phyloP scores from a whole-genome alignment of 495 filamentous ascomycete species.

The Terfezia boudieri region DNA sequence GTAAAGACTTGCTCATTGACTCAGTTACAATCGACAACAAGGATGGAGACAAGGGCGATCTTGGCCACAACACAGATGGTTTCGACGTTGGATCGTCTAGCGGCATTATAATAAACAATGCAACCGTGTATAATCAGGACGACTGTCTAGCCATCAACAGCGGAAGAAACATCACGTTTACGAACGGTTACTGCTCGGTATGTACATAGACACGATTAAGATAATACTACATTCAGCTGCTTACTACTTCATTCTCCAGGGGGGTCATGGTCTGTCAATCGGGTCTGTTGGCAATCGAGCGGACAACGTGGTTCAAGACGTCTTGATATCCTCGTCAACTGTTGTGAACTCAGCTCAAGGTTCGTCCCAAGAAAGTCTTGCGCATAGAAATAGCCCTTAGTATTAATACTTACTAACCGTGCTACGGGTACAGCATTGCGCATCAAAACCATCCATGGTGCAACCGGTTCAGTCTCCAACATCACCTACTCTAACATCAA shows the following conservation, averaged over 20 bases:
- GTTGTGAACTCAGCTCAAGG: no score
- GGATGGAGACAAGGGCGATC: conserved; percentile 26
- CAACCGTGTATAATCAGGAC: conserved; percentile 38
- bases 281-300: no score
- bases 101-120: conserved; percentile 31
- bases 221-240: no score
- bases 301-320: neutral
- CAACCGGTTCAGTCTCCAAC: conserved; percentile 33
- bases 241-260: no score
- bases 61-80: conserved; percentile 43
- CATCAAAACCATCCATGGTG: conserved; percentile 39
- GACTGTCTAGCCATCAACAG: conserved; percentile 44
- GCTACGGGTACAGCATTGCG: conserved; percentile 31
- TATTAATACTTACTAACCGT: no score
- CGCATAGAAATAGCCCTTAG: no score
- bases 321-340: conserved; percentile 1
- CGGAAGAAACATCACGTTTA: conserved; percentile 21
- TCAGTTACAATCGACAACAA: conserved; percentile 38
- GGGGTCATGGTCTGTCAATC: no score
- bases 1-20: conserved; percentile 27
- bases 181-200: neutral
- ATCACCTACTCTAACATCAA: conserved; percentile 39
- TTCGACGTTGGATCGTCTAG: conserved; percentile 36
- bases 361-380: no score
- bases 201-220: no score